Percentiles rank a stretch among this genome's conserved stretches.
Conservation (phyloP, 257 asterid species). For the Solanum lycopersicoides region DNA sequence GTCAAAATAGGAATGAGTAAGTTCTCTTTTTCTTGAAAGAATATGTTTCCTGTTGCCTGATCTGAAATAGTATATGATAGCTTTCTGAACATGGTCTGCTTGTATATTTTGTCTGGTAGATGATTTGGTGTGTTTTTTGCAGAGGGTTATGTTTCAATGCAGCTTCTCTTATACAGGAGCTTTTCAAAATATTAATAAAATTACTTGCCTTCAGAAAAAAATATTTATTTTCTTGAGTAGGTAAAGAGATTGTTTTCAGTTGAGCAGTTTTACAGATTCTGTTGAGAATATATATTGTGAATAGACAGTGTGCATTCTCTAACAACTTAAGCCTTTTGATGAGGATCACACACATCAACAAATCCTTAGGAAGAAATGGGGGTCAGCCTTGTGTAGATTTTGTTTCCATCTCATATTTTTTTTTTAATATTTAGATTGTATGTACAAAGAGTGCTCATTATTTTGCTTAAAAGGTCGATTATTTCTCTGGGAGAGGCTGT, state of each 20-base stretch:
- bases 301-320: neutral
- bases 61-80: neutral
- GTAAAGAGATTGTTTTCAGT: neutral
- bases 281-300: neutral
- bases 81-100: neutral
- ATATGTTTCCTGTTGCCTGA: conserved; percentile 25
- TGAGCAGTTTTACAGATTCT: neutral
- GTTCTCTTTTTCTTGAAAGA: conserved; percentile 18
- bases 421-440: neutral
- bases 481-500: neutral
- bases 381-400: neutral
- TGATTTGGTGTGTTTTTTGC: neutral
- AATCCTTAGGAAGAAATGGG: neutral
- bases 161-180: neutral
- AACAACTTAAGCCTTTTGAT: neutral
- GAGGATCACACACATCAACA: neutral
- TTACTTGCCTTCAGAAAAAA: neutral
- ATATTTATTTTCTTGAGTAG: neutral
- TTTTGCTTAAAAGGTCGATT: neutral
- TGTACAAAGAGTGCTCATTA: neutral
- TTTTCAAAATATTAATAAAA: neutral
- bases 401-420: neutral
- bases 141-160: neutral
- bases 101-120: neutral
- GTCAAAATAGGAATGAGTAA: conserved; percentile 39